A percentile compares a stretch with the other conserved stretches of the same genome.
Conservation (phyloP, 495 filamentous ascomycete species). For the Penicillium egyptiacum region DNA sequence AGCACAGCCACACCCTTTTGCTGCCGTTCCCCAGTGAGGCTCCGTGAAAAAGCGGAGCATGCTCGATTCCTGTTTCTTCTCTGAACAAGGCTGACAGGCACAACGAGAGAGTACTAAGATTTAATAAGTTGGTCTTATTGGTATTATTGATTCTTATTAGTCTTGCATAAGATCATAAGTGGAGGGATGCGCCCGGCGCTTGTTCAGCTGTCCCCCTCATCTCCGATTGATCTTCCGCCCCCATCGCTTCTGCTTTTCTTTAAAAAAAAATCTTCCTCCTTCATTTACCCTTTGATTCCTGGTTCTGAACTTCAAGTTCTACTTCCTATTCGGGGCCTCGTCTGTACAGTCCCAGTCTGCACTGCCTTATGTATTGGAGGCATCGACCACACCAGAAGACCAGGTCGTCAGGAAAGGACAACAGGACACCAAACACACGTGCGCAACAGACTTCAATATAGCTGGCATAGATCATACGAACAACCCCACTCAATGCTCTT, state of each 20-base stretch:
- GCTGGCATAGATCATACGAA: neutral
- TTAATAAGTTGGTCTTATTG: too few species aligned
- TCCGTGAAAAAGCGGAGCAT: neutral
- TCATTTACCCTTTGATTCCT: neutral
- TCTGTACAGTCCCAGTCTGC: neutral
- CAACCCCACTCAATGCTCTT: neutral
- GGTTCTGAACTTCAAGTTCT: too few species aligned
- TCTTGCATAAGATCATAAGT: neutral
- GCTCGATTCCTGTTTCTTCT: neutral
- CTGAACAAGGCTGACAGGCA: constrained; percentile 6
- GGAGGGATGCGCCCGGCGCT: constrained; percentile 15
- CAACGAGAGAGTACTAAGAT: too few species aligned
- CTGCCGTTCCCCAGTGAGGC: neutral
- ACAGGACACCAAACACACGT: neutral
- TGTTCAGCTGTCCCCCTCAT: constrained; percentile 12
- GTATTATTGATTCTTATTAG: neutral
- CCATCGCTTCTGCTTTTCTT: neutral
- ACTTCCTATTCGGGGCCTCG: neutral
- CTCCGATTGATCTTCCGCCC: constrained; percentile 10
- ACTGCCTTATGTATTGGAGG: neutral
- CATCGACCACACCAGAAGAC: too few species aligned
- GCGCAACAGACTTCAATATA: neutral
- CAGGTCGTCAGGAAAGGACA: too few species aligned
- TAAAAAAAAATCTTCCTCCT: neutral
- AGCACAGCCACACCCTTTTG: neutral